Base-by-base conservation (phyloP, 345 rosid genomes). In the Carallia pectinifolia region DNA sequence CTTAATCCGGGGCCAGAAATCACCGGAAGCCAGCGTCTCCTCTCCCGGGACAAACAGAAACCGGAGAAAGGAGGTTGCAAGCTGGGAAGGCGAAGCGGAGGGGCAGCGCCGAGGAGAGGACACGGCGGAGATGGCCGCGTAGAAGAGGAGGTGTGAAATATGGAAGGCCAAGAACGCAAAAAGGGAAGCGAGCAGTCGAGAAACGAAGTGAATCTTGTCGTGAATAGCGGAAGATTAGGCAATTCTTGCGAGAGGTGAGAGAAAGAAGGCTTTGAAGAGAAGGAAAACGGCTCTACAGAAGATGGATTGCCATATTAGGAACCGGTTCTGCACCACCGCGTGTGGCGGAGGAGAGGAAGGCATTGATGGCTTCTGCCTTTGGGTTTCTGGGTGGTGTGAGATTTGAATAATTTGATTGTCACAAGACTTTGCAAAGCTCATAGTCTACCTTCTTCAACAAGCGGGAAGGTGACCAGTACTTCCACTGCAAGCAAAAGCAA, bases 101-200 rank as follows among this genome's bases (percentile, higher is more conserved):
- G 71, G 67, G 54, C 9, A 27, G 63, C 76, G 78, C 1, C 68
- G 74, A 0, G 90, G 89, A 2, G 87, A 81, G 30, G 92, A 86
- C 58, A 81, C 75, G 64, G 70, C 34, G 6, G 23, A 23, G 23
- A 23, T 23, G 23, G 23, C 23, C 23, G 78, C 65, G 19, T 96
- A 87, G 87, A 85, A 86, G 63, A 86, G 54, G 60, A 90, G 87
- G 64, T 87, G 88, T 1, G 94, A 86, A 69, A 82, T 27, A 40
- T 85, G 75, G 70, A 90, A 88, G 66, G 73, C 27, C 30, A 83
- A 18, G 68, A 87, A 82, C 7, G 87, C 30, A 73, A 79, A n/a
- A 34, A 81, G 29, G 50, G 79, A 67, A 60, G 56, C 12, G 29
- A 71, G 40, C 29, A 64, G 50, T 0, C 9, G n/a, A 7, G 39